Percentiles rank a stretch among this genome's conserved stretches.
These are phyloP conservation scores for Yamagishiella unicocca DNA, from an alignment of 139 green algal genomes.

Conservation along the genomic window DNA sequence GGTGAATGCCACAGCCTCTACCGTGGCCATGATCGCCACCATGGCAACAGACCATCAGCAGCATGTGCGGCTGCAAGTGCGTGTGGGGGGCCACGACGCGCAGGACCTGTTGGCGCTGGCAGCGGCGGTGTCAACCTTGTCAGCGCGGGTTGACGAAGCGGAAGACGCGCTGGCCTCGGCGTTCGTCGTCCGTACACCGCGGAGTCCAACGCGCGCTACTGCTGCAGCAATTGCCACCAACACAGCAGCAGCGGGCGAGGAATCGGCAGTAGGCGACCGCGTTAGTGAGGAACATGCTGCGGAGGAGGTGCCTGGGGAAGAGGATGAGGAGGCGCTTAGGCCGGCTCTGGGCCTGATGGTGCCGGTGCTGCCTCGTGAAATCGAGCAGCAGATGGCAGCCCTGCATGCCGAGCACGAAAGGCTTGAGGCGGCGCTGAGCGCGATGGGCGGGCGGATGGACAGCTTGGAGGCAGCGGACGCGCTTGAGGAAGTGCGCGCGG, in stretches of 20 bases:
- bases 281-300: not conserved
- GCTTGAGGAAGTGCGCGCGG: constrained; percentile 13
- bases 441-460: not conserved
- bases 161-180: constrained; percentile 25
- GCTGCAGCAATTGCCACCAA: not conserved
- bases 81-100: not conserved
- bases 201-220: not conserved
- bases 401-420: not conserved
- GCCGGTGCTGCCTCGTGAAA: constrained; percentile 13
- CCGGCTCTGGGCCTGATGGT: constrained; percentile 38
- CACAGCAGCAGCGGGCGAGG: not conserved
- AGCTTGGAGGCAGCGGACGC: constrained; percentile 12
- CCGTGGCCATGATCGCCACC: not conserved
- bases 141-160: not conserved
- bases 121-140: not conserved
- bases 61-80: constrained; percentile 6
- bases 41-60: constrained; percentile 19
- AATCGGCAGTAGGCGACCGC: not conserved
- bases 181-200: constrained; percentile 14
- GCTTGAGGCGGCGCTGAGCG: not conserved
- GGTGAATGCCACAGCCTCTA: constrained; percentile 15
- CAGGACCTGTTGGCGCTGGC: constrained; percentile 3
- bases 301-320: no score
- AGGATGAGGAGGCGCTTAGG: not conserved
- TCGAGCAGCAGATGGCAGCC: constrained; percentile 3